Conservation (phyloP, 139 green algal genomes). For the Auxenochlorella protothecoides region DNA sequence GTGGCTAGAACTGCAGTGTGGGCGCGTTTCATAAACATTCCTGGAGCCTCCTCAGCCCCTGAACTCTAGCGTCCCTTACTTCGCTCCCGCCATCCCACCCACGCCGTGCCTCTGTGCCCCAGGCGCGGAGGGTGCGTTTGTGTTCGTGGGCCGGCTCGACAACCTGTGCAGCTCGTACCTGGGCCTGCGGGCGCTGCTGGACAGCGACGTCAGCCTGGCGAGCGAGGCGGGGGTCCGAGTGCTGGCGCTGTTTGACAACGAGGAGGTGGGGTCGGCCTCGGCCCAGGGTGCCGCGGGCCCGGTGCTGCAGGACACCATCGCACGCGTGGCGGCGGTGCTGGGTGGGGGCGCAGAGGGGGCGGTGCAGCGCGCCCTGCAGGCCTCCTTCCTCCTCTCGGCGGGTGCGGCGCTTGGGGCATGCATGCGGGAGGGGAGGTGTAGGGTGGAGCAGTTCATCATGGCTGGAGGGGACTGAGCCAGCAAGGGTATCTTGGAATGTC, state of each 20-base stretch:
- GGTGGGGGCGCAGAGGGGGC: constrained; percentile 40
- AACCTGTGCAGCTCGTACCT: constrained; percentile 83
- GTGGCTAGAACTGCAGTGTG: too few relatives aligned
- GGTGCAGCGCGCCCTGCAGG: constrained; percentile 50
- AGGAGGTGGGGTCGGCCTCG: constrained; percentile 79
- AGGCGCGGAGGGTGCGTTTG: constrained; percentile 73
- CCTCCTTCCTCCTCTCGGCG: constrained; percentile 67
- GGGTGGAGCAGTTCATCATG: too few relatives aligned
- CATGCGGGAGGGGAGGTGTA: too few relatives aligned
- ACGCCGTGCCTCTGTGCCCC: background rate
- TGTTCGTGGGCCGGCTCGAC: constrained; percentile 85
- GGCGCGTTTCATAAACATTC: too few relatives aligned
- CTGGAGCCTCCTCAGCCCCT: too few relatives aligned
- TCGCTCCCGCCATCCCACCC: background rate
- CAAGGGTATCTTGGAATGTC: too few relatives aligned
- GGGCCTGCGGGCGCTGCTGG: constrained; percentile 55
- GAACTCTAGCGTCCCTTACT: too few relatives aligned
- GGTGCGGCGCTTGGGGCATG: background rate
- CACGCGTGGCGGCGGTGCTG: constrained; percentile 46
- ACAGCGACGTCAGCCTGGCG: constrained; percentile 24
- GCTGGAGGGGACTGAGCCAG: too few relatives aligned
- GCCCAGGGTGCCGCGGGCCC: constrained; percentile 75
- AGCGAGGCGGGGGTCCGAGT: constrained; percentile 63
- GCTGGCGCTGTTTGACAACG: constrained; percentile 91
- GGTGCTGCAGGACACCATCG: constrained; percentile 85